Base-by-base conservation (phyloP, 2,329 filamentous ascomycete genomes). In the Cercospora citrullina region DNA sequence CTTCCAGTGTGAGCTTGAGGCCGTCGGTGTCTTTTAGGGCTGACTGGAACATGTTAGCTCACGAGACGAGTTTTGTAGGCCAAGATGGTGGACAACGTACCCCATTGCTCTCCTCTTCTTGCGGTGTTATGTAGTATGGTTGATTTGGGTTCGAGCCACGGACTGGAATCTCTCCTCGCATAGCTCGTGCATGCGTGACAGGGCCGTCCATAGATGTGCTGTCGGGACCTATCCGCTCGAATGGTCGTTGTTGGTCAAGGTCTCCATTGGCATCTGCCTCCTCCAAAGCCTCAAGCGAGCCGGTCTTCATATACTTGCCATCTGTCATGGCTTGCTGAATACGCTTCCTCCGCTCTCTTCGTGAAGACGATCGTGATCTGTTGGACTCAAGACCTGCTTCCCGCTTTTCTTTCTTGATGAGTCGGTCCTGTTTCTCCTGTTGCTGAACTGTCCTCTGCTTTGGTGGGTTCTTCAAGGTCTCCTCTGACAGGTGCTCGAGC, bases 1-100 rank as follows among this genome's bases (percentile, higher is more conserved):
- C 82, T 77, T 94, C 92, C 23, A 95, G 81, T 42, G 89, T 86
- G 76, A 94, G 80, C 78, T 89, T 89, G 76, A 93, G 79, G 45
- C 91, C 90, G 75, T 93, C 89, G 68, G 86, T 81, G 60, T 87
- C 84, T 60, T 84, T 82, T 63, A 84, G 72, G 7, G 74, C 73
- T 63, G 79, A 75, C 73, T 76, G 62, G 53, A 45, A 28, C 28
- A 30, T 16, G 6, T 64, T 31, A 64, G 58, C 31, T 18, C 26
- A 31, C 30, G 26, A 26, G 7, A 12, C 57, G 23, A 30, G 5
- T 55, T 55, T 51, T 31, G 9, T 31, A 18, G 30, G 14, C n/a
- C 6, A 16, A 10, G 2, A 31, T 14, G 21, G 21, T 36, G 14
- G 16, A 21, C n/a, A 14, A 36, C 73, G 55, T 64, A 73, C 73